A percentile compares a stretch with the other conserved stretches of the same genome.
Conservation (phyloP, 768 basidiomycete genomes). For the Daedaleopsis sinensis region DNA sequence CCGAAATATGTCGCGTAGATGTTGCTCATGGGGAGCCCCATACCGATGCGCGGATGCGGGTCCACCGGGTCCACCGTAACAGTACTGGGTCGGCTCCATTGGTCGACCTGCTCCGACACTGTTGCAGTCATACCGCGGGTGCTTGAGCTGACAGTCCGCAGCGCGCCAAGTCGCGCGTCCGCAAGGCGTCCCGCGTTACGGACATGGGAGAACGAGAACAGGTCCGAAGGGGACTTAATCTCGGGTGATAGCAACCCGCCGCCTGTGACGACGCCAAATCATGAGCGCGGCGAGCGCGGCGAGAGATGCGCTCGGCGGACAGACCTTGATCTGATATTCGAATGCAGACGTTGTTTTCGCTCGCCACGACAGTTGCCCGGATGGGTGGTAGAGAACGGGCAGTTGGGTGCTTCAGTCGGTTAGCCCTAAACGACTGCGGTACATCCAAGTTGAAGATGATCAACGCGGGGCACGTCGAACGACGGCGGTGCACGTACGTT, state of each 20-base stretch:
- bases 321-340: conserved; percentile 91
- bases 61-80: conserved; percentile 48
- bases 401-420: conserved; percentile 50
- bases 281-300: background rate
- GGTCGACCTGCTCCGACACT: conserved; percentile 73
- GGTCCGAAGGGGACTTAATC: conserved; percentile 68
- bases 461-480: background rate
- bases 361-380: conserved; percentile 73
- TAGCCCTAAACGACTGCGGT: conserved; percentile 72
- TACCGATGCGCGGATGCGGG: conserved; percentile 69
- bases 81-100: conserved; percentile 41
- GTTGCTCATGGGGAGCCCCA: conserved; percentile 88
- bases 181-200: conserved; percentile 75
- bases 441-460: background rate
- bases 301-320: background rate
- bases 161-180: conserved; percentile 64
- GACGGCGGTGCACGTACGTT: conserved; percentile 54
- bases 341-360: conserved; percentile 72
- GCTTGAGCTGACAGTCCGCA: conserved; percentile 63
- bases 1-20: conserved; percentile 91
- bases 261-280: conserved; percentile 51
- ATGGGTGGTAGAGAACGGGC: conserved; percentile 59
- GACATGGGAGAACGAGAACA: conserved; percentile 89
- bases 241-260: conserved; percentile 65
- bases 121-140: conserved; percentile 73